Evolutionary conservation across 495 filamentous ascomycete species (phyloP), one percentile per base, ranked within the genome.

Genomic region (Penicillium coffeae): DNA sequence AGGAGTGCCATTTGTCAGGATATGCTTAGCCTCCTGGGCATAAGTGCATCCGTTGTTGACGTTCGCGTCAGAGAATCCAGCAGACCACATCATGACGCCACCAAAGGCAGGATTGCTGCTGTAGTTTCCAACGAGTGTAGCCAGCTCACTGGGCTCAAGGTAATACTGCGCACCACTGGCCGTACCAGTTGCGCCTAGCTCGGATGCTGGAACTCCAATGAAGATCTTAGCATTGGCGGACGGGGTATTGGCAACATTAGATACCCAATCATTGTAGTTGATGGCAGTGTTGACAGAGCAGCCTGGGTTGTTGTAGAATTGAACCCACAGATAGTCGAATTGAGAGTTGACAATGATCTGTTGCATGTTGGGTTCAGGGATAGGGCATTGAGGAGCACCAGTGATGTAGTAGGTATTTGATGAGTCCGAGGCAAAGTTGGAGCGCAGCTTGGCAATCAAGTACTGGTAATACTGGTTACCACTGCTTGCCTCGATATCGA

Each of bases 1-100:
- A 36, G 53, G 43, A 3, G 25, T 44, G 15, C 53, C 48, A 25
- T 47, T 57, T 1, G 20, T 58, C 16, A 70, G 54, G 42, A 71
- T 68, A 16, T 34, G 50, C 21, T 62, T 52, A 8, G 56, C 68
- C 50, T 72, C 57, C 50, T 75, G 69, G 21, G 64, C 71, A 46
- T 69, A 75, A 33, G 52, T 73, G 53, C 68, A 73, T 16, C 68
- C 66, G 27, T 69, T 63, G 37, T 61, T 63, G 22, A 69, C 59
- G 20, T 74, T 71, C 1, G 64, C 43, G 48, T 75, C 72, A 12
- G 69, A 72, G 53, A 69, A 71, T 0, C 65, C 70, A 4, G 72
- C 78, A 49, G 71, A 71, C 78, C 78, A 80, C 54, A 81, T 63
- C 78, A 80, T 76, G 35, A 80, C 60, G 6, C 78, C 78, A 5